phyloP scores from a whole-genome alignment of 345 rosid genomes.

The Raphanus raphanistrum region DNA sequence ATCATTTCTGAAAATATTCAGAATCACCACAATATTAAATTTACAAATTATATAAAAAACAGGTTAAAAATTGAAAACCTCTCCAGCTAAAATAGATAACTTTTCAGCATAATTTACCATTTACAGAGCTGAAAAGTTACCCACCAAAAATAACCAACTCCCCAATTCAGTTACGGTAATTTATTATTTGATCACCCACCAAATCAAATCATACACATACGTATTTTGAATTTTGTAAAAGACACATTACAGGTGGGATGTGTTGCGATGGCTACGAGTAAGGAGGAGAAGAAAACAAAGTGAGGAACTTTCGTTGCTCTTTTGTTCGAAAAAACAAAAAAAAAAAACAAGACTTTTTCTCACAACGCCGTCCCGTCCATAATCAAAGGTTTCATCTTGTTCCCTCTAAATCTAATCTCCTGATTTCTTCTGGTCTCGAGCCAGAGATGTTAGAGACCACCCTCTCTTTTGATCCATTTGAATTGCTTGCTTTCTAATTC shows the following conservation, averaged over 20 bases:
- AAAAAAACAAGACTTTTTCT: constrained; percentile 31
- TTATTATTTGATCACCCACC: background rate
- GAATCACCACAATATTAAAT: too few species aligned
- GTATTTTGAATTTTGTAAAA: background rate
- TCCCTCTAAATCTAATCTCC: background rate
- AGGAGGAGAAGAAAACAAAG: background rate
- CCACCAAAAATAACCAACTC: background rate
- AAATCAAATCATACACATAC: background rate
- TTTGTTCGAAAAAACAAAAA: background rate
- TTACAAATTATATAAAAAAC: too few species aligned
- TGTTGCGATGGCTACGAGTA: background rate
- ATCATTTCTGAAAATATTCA: too few species aligned
- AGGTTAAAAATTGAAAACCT: background rate
- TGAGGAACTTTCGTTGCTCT: constrained; percentile 1
- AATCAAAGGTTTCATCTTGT: background rate
- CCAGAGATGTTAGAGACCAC: constrained; percentile 25
- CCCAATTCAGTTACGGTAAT: background rate
- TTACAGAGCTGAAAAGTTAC: background rate
- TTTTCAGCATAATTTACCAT: background rate
- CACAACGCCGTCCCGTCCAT: background rate
- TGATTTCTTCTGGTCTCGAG: background rate
- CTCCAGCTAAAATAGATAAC: background rate
- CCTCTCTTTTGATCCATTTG: background rate
- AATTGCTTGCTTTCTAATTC: background rate
- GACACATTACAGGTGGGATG: background rate